Conservation (phyloP, 2,329 filamentous ascomycete species). For the Macroventuria anomochaeta region DNA sequence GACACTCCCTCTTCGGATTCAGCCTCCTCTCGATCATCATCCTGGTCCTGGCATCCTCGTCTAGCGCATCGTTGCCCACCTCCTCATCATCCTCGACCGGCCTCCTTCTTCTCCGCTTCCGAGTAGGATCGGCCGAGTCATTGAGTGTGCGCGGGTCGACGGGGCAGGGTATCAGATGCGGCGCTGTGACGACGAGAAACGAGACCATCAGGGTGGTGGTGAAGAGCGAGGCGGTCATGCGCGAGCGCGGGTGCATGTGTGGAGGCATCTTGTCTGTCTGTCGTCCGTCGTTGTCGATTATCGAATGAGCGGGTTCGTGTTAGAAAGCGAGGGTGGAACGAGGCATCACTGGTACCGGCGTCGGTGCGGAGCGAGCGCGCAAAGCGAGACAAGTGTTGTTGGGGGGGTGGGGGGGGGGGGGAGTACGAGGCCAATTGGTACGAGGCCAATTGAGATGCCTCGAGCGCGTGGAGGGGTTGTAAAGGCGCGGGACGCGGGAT, state of each 20-base stretch:
- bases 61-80: slow-evolving; percentile 29
- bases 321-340: slow-evolving; percentile 18
- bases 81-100: slow-evolving; percentile 32
- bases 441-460: slow-evolving; percentile 43
- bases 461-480: slow-evolving; percentile 18
- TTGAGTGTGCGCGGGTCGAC: slow-evolving; percentile 76
- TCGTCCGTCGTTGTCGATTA: neutral
- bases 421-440: slow-evolving; percentile 16
- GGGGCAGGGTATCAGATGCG: slow-evolving; percentile 90
- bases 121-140: slow-evolving; percentile 62
- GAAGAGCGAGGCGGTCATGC: slow-evolving; percentile 92
- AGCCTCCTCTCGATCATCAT: slow-evolving; percentile 29
- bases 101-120: slow-evolving; percentile 52
- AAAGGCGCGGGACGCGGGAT: slow-evolving; percentile 4
- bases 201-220: slow-evolving; percentile 88
- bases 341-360: slow-evolving; percentile 43
- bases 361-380: slow-evolving; percentile 22
- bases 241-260: slow-evolving; percentile 88
- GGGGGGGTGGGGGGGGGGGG: neutral
- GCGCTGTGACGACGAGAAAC: slow-evolving; percentile 89
- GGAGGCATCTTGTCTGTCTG: slow-evolving; percentile 67
- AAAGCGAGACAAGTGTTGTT: too few relatives aligned
- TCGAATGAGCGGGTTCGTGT: slow-evolving; percentile 15
- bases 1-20: slow-evolving; percentile 72
- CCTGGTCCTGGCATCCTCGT: slow-evolving; percentile 28